Percentiles rank a stretch among this genome's conserved stretches.
These are phyloP conservation scores for Chiua sp. DNA, from an alignment of 1,284 basidiomycete species.

Conservation along the genomic window DNA sequence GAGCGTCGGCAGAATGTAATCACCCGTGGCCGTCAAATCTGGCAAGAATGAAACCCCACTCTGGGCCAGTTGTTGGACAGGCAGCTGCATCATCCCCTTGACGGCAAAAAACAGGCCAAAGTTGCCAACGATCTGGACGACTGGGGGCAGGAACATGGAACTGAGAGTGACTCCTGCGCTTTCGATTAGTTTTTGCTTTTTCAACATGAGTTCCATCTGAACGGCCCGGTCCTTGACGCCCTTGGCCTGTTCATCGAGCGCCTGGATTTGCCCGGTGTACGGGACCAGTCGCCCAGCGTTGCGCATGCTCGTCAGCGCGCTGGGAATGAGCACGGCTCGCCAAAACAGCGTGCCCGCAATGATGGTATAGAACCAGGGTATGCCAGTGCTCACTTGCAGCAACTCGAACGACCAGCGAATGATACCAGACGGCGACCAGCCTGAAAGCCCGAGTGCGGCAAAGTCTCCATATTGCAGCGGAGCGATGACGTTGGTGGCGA, in stretches of 20 bases:
- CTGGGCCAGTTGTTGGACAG: constrained; percentile 73
- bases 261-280: constrained; percentile 64
- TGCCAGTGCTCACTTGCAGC: constrained; percentile 72
- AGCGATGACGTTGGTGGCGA: constrained; percentile 38
- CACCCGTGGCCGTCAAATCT: constrained; percentile 86
- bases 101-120: constrained; percentile 89
- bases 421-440: constrained; percentile 63
- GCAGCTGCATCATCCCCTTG: constrained; percentile 72
- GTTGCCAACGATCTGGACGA: constrained; percentile 82
- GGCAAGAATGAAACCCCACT: constrained; percentile 82
- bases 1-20: constrained; percentile 75
- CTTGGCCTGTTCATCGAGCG: constrained; percentile 55
- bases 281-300: constrained; percentile 75
- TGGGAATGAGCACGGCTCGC: constrained; percentile 73
- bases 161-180: constrained; percentile 74
- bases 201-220: constrained; percentile 56
- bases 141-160: constrained; percentile 61
- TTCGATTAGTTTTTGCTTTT: constrained; percentile 68
- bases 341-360: constrained; percentile 72
- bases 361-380: constrained; percentile 91
- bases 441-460: constrained; percentile 72
- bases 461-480: constrained; percentile 82
- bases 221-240: constrained; percentile 47
- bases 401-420: constrained; percentile 74
- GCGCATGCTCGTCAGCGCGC: constrained; percentile 68